These are phyloP conservation scores for Dictyostelium brefeldianum DNA, from an alignment of 78 protist species.

Conservation along the genomic window DNA sequence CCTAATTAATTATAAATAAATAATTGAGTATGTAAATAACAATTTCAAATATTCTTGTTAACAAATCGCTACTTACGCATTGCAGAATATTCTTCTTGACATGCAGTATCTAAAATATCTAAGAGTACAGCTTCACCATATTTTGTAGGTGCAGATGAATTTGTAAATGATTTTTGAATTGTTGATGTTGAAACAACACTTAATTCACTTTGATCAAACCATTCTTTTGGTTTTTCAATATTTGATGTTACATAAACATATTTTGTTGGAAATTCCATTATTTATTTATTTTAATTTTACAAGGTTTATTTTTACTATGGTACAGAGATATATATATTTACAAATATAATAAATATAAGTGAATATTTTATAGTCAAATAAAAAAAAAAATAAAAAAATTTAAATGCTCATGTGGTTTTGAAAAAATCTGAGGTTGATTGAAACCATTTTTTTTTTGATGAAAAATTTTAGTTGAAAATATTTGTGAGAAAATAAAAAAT, in stretches of 20 bases:
- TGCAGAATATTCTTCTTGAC: constrained; percentile 96
- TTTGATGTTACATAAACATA: constrained; percentile 28
- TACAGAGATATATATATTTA: background rate
- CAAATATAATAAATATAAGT: background rate
- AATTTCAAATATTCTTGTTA: no score
- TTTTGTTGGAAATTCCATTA: constrained; percentile 67
- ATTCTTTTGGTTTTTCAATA: constrained; percentile 25
- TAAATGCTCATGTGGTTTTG: no score
- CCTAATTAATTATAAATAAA: background rate
- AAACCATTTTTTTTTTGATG: no score
- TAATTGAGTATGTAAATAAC: no score
- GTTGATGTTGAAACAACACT: background rate
- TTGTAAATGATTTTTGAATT: background rate
- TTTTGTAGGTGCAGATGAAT: background rate
- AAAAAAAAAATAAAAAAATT: background rate
- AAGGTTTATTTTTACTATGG: background rate
- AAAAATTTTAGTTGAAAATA: no score
- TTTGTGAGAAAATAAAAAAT: no score
- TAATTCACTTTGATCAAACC: constrained; percentile 33
- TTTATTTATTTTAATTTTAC: constrained; percentile 15
- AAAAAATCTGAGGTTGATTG: no score
- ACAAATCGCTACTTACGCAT: constrained; percentile 85
- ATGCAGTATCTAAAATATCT: constrained; percentile 97
- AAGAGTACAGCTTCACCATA: constrained; percentile 78
- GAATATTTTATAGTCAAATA: background rate